Conservation (phyloP, 441 rosid species). For the Viola pubescens region DNA sequence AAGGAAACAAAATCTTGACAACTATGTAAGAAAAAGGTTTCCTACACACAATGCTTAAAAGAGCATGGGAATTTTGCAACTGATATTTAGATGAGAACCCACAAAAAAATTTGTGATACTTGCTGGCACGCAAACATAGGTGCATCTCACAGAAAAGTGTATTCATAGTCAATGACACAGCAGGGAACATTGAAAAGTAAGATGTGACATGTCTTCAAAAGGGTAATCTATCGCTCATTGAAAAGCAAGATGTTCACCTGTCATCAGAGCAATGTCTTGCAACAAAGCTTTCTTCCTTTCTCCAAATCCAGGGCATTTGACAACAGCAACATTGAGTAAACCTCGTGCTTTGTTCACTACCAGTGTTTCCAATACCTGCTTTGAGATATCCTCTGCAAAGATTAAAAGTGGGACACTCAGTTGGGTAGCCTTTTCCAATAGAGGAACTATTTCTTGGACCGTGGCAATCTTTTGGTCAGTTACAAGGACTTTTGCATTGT, state of each 20-base stretch:
- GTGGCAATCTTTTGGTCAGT: slow-evolving; percentile 65
- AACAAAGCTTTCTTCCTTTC: slow-evolving; percentile 76
- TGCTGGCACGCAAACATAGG: too few relatives aligned
- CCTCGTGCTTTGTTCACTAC: slow-evolving; percentile 70
- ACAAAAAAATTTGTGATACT: too few relatives aligned
- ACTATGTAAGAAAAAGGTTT: neutral
- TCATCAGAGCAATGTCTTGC: slow-evolving; percentile 92
- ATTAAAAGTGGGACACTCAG: slow-evolving; percentile 78
- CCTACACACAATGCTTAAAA: neutral
- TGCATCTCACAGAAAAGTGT: too few relatives aligned
- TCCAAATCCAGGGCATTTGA: slow-evolving; percentile 80
- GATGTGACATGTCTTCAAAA: neutral
- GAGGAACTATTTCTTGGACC: slow-evolving; percentile 65
- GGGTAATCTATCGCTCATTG: neutral
- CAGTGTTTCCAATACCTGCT: slow-evolving; percentile 58
- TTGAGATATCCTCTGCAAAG: slow-evolving; percentile 75
- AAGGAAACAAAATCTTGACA: neutral
- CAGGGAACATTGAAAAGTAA: too few relatives aligned
- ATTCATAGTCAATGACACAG: too few relatives aligned
- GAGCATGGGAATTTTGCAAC: neutral
- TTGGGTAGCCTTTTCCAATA: slow-evolving; percentile 77
- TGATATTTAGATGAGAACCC: too few relatives aligned
- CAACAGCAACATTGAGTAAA: slow-evolving; percentile 71
- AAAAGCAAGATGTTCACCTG: slow-evolving; percentile 41
- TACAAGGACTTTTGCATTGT: slow-evolving; percentile 68